These are phyloP conservation scores for Alternaria solani DNA, from an alignment of 2,329 filamentous ascomycete genomes.

Conservation along the genomic window DNA sequence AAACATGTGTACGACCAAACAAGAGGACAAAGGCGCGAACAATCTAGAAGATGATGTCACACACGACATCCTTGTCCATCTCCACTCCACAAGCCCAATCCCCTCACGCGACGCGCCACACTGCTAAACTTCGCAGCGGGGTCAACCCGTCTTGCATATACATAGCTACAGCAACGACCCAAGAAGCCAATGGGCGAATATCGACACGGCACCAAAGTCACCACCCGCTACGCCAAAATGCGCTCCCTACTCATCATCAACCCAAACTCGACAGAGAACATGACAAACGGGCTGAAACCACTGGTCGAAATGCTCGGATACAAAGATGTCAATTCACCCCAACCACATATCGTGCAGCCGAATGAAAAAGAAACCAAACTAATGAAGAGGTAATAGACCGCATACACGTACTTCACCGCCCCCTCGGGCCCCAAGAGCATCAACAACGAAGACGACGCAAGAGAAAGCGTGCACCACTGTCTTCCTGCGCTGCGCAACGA, in stretches of 20 bases:
- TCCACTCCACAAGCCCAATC: conserved; percentile 17
- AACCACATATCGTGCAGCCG: too few species aligned
- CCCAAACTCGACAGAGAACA: conserved; percentile 76
- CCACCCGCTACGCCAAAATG: conserved; percentile 42
- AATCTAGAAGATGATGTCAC: conserved; percentile 18
- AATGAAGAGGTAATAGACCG: conserved; percentile 43
- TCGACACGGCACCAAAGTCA: conserved; percentile 15
- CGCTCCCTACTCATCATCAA: conserved; percentile 74
- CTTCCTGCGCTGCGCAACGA: conserved; percentile 61
- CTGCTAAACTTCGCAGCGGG: conserved; percentile 21
- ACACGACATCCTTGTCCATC: conserved; percentile 13
- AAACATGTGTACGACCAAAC: not conserved
- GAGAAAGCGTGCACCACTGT: conserved; percentile 68
- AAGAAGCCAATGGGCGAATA: conserved; percentile 37
- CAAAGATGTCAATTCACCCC: conserved; percentile 51
- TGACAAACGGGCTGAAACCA: conserved; percentile 72
- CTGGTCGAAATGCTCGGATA: conserved; percentile 56
- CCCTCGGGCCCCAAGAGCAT: conserved; percentile 76
- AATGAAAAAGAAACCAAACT: too few species aligned
- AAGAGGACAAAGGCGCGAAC: not conserved
- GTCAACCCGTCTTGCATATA: conserved; percentile 12
- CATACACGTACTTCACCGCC: conserved; percentile 71
- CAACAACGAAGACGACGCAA: conserved; percentile 75
- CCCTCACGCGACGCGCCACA: conserved; percentile 23
- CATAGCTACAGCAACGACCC: not conserved